Base-by-base conservation (phyloP, 2,329 filamentous ascomycete genomes). In the Neopestalotiopsis sp. region DNA sequence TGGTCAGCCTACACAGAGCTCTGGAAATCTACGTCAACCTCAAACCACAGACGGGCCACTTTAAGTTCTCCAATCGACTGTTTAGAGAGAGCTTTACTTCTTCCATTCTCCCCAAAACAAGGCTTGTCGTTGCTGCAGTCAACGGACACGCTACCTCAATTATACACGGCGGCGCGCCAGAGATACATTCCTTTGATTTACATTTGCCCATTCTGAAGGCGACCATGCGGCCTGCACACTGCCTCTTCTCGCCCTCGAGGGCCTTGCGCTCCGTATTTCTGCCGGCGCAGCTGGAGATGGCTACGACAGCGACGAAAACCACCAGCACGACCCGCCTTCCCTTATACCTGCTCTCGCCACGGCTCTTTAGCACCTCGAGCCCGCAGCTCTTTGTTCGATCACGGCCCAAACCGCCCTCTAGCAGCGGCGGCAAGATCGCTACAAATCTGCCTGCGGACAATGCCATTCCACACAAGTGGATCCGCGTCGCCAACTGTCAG, bases 391-490 rank as follows among this genome's bases (percentile, higher is more conserved):
- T n/a, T 20, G 20, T 62, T 13, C 59, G 30, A 2, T n/a, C 12
- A 6, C 32, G 59, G n/a, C 9, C 32, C 59, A 62, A 62, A 17
- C 59, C 59, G 24, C 17, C 30, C 62, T 28, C 24, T 28, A 32
- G 32, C 13, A 38, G 38, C 62, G 61, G 45, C 32, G 14, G 32
- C 28, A 13, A 14, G 30, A 5, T 14, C 17, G 5, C 14, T 14
- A 3, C 60, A 17, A 67, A 67, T 32, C 67, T 42, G 52, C 81
- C 81, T 45, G 81, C 81, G 75, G 82, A 90, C 80, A 72, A 81
- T 17, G 82, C 85, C 63, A 90, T 90, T 65, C 73, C 71, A 1
- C 74, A 73, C 74, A 72, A 71, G 6, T 79, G 80, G 49, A 77
- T 80, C 7, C 71, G 74, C 14, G 78, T 89, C 63, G 70, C 69